These are phyloP conservation scores for Suillus placidus DNA, from an alignment of 768 basidiomycete species.

Conservation along the genomic window DNA sequence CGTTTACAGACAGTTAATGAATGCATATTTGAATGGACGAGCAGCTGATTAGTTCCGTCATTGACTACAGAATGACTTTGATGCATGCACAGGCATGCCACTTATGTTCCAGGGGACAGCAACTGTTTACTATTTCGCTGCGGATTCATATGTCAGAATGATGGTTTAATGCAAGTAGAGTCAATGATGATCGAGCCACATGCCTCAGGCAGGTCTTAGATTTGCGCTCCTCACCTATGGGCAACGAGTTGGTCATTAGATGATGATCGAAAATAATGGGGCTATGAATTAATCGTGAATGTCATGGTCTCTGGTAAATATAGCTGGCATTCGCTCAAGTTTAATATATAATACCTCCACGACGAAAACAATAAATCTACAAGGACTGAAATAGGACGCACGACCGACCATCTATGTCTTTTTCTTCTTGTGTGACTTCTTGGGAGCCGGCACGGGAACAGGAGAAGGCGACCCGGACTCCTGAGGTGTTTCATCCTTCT, in stretches of 20 bases:
- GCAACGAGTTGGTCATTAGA: not conserved
- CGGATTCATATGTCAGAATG: no score
- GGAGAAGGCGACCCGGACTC: conserved; percentile 69
- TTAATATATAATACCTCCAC: conserved; percentile 1
- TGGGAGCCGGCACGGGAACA: conserved; percentile 48
- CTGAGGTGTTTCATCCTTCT: conserved; percentile 46
- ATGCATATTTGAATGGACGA: no score
- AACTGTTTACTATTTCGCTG: no score
- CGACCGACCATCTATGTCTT: conserved; percentile 45
- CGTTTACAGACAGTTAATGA: no score
- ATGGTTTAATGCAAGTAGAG: not conserved
- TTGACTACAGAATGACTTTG: no score
- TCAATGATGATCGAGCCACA: not conserved
- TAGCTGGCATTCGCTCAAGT: not conserved
- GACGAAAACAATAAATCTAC: not conserved
- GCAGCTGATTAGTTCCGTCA: no score
- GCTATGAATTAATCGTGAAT: not conserved
- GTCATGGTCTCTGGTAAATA: not conserved
- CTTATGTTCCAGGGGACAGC: no score
- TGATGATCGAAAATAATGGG: not conserved
- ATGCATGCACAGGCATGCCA: no score
- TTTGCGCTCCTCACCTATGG: not conserved
- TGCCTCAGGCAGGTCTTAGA: not conserved
- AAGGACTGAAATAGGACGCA: not conserved
- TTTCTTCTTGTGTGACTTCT: conserved; percentile 69